Evolutionary conservation across 306 rosid genomes (phyloP).

Genomic region (Betula pendula): DNA sequence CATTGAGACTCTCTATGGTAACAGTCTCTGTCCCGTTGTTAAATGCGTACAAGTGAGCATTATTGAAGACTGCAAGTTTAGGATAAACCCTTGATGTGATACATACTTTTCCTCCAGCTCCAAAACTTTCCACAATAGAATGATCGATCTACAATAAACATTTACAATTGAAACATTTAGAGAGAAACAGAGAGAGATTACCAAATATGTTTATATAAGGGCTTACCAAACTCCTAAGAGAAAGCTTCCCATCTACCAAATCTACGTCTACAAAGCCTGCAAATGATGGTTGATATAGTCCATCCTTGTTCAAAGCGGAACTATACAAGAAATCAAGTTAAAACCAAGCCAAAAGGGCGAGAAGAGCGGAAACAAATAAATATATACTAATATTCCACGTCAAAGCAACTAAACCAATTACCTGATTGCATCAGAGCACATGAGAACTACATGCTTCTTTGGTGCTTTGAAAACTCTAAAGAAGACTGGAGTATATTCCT

Average conservation of each 20-base stretch:
- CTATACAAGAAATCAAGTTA: constrained; percentile 37
- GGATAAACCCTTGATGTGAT: constrained; percentile 89
- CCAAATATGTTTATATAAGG: background rate
- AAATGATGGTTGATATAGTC: constrained; percentile 68
- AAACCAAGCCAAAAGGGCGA: background rate
- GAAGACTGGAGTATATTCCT: constrained; percentile 89
- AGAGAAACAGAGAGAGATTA: background rate
- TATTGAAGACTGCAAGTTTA: constrained; percentile 38
- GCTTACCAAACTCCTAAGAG: constrained; percentile 78
- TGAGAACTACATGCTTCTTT: constrained; percentile 56
- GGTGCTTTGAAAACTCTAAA: constrained; percentile 72
- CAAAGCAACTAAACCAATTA: background rate
- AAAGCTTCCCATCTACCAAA: constrained; percentile 47
- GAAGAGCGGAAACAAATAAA: too few species aligned
- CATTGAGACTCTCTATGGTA: constrained; percentile 48
- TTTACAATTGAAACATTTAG: background rate
- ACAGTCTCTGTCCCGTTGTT: constrained; percentile 69
- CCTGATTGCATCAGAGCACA: constrained; percentile 89
- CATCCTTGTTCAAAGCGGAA: constrained; percentile 48
- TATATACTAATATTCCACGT: too few species aligned
- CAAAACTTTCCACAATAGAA: constrained; percentile 86
- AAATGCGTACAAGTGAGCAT: constrained; percentile 71
- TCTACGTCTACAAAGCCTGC: constrained; percentile 72
- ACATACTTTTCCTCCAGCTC: constrained; percentile 71
- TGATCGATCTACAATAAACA: constrained; percentile 66